Evolutionary conservation across 2,329 filamentous ascomycete genomes (phyloP), one percentile per base, ranked within the genome.

Genomic region (Pseudogymnoascus sp.): DNA sequence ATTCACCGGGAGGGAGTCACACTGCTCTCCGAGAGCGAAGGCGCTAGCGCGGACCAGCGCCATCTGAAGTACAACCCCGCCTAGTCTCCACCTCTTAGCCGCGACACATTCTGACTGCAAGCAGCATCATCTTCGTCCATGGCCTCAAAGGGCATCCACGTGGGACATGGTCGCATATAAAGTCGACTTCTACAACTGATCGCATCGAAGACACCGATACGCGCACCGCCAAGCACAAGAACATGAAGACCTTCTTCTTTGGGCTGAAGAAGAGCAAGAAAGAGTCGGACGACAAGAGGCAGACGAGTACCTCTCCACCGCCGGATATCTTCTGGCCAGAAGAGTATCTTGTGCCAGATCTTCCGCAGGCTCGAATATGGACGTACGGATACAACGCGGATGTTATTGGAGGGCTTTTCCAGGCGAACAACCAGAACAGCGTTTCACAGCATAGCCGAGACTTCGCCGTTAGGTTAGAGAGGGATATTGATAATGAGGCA

Each of bases 391-490:
- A 58, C 19, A 21, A 58, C 13, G 56, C 33, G 4, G 33, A 35
- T 37, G 69, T 72, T 6, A 68, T 72, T 58, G 67, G 67, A 15
- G 69, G 69, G 2, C 33, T 74, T 21, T 73, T 74, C 59, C 59
- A 71, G 63, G 65, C 70, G 13, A 71, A 68, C 63, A 74, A 72
- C 66, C 66, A 71, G 64, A 73, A 74, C 59, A 74, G 68, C 59
- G 65, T 75, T 19, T 73, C 67, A 30, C 66, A 73, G 59, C 72
- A 75, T 65, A 69, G 71, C 59, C 63, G 59, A 38, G 68, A 73
- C 59, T 61, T 73, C 30, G 62, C 63, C 3, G 63, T 66, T 5
- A 64, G 65, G 37, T 58, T 74, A 9, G 69, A 73, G 57, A 63
- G 70, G 39, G 70, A 73, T 1, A 66, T 73, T 37, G 63, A 67